Conservation (phyloP, 139 green algal genomes). For the Pseudopediastrum boryanum region DNA sequence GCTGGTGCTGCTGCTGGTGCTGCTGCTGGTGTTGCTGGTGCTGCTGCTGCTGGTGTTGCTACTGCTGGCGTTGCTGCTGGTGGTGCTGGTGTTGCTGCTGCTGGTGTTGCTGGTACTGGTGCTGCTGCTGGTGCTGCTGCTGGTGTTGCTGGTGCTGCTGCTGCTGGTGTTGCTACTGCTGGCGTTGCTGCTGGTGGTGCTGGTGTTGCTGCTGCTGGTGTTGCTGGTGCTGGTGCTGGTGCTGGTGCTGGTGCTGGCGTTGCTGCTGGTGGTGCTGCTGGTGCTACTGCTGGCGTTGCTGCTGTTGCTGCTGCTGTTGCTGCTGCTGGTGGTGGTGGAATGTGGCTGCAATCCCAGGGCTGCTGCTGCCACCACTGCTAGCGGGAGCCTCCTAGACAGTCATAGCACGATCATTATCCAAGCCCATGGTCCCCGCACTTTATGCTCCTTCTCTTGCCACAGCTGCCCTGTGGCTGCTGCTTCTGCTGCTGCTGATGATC, state of each 20-base stretch:
- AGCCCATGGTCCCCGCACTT: no score
- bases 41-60: neutral
- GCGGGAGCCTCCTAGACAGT: no score
- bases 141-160: neutral
- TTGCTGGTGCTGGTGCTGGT: constrained; percentile 14
- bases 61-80: neutral
- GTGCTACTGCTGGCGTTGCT: constrained; percentile 22
- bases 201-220: neutral
- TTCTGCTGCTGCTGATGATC: no score
- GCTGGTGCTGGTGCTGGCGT: constrained; percentile 1
- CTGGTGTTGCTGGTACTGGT: constrained; percentile 10
- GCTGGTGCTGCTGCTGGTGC: neutral
- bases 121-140: neutral
- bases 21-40: neutral
- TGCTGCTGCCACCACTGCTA: no score
- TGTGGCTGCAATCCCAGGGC: no score
- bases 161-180: neutral
- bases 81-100: neutral
- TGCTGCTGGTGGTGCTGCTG: neutral
- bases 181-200: constrained; percentile 9
- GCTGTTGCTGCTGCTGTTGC: neutral
- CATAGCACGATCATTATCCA: no score
- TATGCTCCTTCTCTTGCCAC: no score
- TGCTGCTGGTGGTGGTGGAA: no score
- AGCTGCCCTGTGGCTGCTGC: no score